A percentile compares a stretch with the other conserved stretches of the same genome.
These are phyloP conservation scores for Delitschia confertaspora DNA, from an alignment of 495 filamentous ascomycete species.

Conservation along the genomic window DNA sequence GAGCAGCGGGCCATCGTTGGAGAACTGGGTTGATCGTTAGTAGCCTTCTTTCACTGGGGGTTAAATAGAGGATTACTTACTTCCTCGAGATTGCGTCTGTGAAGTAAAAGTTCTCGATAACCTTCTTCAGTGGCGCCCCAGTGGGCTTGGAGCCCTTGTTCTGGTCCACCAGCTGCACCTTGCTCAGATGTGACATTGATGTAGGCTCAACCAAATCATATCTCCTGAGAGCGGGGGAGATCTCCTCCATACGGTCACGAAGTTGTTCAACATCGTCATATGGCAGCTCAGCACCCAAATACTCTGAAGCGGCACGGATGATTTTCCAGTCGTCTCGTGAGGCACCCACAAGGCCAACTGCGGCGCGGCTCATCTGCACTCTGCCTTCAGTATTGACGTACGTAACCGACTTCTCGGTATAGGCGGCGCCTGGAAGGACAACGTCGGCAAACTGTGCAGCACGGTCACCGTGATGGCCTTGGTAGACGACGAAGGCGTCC, in stretches of 20 bases:
- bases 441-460: conserved; percentile 91
- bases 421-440: conserved; percentile 85
- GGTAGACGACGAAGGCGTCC: conserved; percentile 92
- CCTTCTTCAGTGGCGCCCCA: conserved; percentile 62
- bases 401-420: conserved; percentile 94
- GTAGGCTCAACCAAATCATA: conserved; percentile 86
- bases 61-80: conserved; percentile 41
- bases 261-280: conserved; percentile 86
- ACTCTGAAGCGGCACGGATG: conserved; percentile 81
- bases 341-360: conserved; percentile 76
- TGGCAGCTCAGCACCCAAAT: conserved; percentile 74
- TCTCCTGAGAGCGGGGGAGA: conserved; percentile 74
- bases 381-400: conserved; percentile 97
- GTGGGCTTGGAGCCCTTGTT: conserved; percentile 74
- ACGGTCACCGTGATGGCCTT: conserved; percentile 92
- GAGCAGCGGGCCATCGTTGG: conserved; percentile 96
- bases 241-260: conserved; percentile 88
- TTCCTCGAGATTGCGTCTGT: conserved; percentile 93
- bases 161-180: conserved; percentile 87
- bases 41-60: conserved; percentile 19
- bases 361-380: conserved; percentile 82
- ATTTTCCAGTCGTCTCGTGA: conserved; percentile 98
- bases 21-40: conserved; percentile 50
- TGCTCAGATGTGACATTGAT: conserved; percentile 61
- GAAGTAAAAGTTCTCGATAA: conserved; percentile 93